These are phyloP conservation scores for Halophytophthora batemanensis DNA, from an alignment of 352 stramenopile species.

Conservation along the genomic window DNA sequence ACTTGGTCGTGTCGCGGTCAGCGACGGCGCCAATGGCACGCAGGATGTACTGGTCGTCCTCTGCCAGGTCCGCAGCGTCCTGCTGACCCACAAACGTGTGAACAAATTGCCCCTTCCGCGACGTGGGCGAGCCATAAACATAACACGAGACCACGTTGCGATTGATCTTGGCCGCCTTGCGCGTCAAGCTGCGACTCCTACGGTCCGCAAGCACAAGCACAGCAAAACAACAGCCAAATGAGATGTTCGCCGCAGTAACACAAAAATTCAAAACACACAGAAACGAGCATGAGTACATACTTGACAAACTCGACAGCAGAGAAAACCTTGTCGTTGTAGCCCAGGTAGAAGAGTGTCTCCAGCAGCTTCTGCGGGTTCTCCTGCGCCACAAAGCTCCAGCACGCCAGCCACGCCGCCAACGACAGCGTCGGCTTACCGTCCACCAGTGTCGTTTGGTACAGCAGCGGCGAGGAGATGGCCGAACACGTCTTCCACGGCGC, in stretches of 20 bases:
- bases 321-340: constrained; percentile 73
- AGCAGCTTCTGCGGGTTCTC: constrained; percentile 74
- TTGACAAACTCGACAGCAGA: constrained; percentile 67
- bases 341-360: constrained; percentile 78
- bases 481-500: constrained; percentile 71
- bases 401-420: constrained; percentile 59
- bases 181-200: constrained; percentile 54
- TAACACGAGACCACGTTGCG: constrained; percentile 75
- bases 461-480: constrained; percentile 45
- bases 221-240: background rate
- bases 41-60: constrained; percentile 41
- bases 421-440: constrained; percentile 54
- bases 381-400: constrained; percentile 70
- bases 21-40: constrained; percentile 55
- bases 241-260: no score
- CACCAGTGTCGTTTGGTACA: constrained; percentile 52
- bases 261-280: constrained; percentile 1
- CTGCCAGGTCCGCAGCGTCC: constrained; percentile 11
- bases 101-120: constrained; percentile 56
- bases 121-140: constrained; percentile 42
- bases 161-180: constrained; percentile 54
- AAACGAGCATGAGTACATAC: constrained; percentile 23
- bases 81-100: constrained; percentile 49
- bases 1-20: constrained; percentile 53
- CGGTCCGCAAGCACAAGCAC: background rate